phyloP scores from a whole-genome alignment of 2,329 filamentous ascomycete species.

The Venturia nashicola region DNA sequence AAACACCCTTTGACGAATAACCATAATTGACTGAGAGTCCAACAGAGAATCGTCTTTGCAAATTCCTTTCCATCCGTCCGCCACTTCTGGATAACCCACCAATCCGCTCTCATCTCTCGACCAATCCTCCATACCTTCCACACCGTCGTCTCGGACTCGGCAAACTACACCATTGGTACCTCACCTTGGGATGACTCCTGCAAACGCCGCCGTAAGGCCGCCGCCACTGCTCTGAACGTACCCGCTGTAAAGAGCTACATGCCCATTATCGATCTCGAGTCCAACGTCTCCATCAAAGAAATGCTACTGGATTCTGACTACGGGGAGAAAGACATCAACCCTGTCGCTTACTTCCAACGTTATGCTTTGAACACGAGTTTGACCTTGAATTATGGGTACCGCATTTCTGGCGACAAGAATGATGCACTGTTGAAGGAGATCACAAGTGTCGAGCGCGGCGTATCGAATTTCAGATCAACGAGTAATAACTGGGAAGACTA shows the following conservation, averaged over 20 bases:
- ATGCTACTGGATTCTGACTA: slow-evolving; percentile 47
- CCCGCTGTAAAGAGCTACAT: slow-evolving; percentile 36
- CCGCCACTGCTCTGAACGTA: slow-evolving; percentile 35
- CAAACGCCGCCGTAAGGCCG: slow-evolving; percentile 40
- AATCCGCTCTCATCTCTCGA: slow-evolving; percentile 64
- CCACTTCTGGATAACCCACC: slow-evolving; percentile 66
- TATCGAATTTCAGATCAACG: slow-evolving; percentile 65
- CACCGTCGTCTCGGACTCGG: slow-evolving; percentile 37
- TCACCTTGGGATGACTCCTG: slow-evolving; percentile 43
- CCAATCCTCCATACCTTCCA: slow-evolving; percentile 64
- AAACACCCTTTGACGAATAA: not conserved
- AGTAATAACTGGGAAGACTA: slow-evolving; percentile 82
- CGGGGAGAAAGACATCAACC: slow-evolving; percentile 45
- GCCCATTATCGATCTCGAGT: slow-evolving; percentile 43
- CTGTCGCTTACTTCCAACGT: slow-evolving; percentile 40
- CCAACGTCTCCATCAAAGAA: slow-evolving; percentile 38
- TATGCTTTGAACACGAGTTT: slow-evolving; percentile 43
- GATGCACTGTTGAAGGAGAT: slow-evolving; percentile 40
- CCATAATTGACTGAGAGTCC: not conserved
- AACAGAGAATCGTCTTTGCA: slow-evolving; percentile 58
- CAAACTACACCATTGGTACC: slow-evolving; percentile 44
- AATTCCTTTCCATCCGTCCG: slow-evolving; percentile 66
- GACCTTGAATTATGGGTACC: slow-evolving; percentile 42
- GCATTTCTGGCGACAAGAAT: slow-evolving; percentile 48
- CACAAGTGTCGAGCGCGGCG: slow-evolving; percentile 59